Evolutionary conservation across 2,329 filamentous ascomycete species (phyloP), one percentile per base, ranked within the genome.

Genomic region (Trichoderma sp.): DNA sequence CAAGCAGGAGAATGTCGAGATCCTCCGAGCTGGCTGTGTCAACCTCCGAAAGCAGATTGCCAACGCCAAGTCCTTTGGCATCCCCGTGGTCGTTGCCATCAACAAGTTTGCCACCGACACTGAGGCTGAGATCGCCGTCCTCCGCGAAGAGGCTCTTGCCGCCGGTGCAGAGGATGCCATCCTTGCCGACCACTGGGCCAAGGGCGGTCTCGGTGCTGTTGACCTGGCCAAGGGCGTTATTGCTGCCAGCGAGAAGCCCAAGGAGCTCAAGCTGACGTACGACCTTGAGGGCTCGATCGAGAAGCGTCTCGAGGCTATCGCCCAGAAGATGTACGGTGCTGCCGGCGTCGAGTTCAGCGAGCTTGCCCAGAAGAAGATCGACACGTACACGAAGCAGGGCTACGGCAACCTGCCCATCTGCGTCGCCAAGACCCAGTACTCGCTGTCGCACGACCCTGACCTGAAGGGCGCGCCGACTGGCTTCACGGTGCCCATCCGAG

Each of bases 381-480:
- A 97, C 75, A 93, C 89, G 7, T 99, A 98, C 79, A 93, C 91
- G 39, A 87, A 88, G 75, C 95, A 98, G 78, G 95, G 95, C 52
- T 96, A 94, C 73, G 90, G 90, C 24, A 92, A 97, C 77, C 82
- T 99, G 69, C 95, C 95, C 43, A 97, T 98, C 74, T 99, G 95
- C 77, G 87, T 98, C 69, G 95, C 95, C 68, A 99, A 99, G 88
- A 99, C 95, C 15, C 95, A 99, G 78, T 99, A 99, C 82, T 96
- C 92, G 41, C 84, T 99, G 56, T 95, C 90, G 66, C 94, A 98
- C 78, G 93, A 99, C 76, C 90, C 94, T 2, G 88, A 91, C 12
- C 84, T 98, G 72, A 99, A 99, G 85, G 95, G 95, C 68, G 95
- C 95, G 9, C 95, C 95, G 26, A 91, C 89, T 4, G 95, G 94